A percentile compares a stretch with the other conserved stretches of the same genome.
These are phyloP conservation scores for Raphanus raphanistrum DNA, from an alignment of 345 rosid genomes.

Conservation along the genomic window DNA sequence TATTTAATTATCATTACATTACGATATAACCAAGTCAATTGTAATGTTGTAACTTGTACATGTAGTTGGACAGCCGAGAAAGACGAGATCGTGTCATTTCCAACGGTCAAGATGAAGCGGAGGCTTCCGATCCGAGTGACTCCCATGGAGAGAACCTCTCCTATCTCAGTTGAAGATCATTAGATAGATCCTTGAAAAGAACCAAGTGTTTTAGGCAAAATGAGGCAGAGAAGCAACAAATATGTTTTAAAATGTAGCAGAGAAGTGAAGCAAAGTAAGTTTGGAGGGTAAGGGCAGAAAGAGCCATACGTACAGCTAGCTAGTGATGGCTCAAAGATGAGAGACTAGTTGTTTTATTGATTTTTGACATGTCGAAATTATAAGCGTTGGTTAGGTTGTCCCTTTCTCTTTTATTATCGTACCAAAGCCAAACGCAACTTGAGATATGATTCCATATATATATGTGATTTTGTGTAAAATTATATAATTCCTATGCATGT, in stretches of 20 bases:
- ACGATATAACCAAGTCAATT: neutral
- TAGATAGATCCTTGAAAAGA: neutral
- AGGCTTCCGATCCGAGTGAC: slow-evolving; percentile 59
- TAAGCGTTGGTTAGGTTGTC: slow-evolving; percentile 40
- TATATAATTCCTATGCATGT: neutral
- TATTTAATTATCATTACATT: neutral
- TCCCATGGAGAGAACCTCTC: slow-evolving; percentile 21
- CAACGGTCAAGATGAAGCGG: slow-evolving; percentile 67
- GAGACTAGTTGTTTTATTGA: slow-evolving; percentile 21
- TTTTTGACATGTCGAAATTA: slow-evolving; percentile 30
- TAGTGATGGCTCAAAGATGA: slow-evolving; percentile 31
- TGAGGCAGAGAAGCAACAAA: slow-evolving; percentile 1
- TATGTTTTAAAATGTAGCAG: neutral
- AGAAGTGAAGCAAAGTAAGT: slow-evolving; percentile 31
- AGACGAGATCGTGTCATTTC: slow-evolving; percentile 65
- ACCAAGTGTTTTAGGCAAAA: slow-evolving; percentile 6
- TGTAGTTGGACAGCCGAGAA: slow-evolving; percentile 65
- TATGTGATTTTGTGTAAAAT: slow-evolving; percentile 5
- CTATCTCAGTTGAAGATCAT: neutral
- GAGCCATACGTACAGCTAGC: slow-evolving; percentile 44
- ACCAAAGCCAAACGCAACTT: slow-evolving; percentile 34
- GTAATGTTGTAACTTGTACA: slow-evolving; percentile 8
- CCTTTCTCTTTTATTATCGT: slow-evolving; percentile 39
- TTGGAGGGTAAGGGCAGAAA: slow-evolving; percentile 28
- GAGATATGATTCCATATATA: slow-evolving; percentile 21